Conservation (phyloP, 768 basidiomycete genomes). For the Boletus patriciae region DNA sequence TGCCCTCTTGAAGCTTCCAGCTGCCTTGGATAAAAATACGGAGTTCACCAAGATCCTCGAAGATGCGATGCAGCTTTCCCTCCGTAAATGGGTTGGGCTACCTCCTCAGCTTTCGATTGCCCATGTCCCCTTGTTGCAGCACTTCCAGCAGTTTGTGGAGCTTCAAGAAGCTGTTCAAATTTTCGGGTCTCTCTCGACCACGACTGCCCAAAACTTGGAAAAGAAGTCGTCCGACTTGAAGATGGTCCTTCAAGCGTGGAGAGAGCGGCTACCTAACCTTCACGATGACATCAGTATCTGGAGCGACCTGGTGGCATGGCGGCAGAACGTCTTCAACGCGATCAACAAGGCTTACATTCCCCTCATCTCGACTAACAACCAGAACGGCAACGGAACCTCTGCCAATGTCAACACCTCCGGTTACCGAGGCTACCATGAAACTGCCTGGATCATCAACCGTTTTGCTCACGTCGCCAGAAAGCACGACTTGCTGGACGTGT, state of each 20-base stretch:
- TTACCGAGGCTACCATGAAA: slow-evolving; percentile 97
- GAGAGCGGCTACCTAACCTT: slow-evolving; percentile 91
- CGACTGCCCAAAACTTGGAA: slow-evolving; percentile 86
- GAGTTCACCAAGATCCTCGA: slow-evolving; percentile 90
- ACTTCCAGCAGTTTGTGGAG: slow-evolving; percentile 99
- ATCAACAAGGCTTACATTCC: slow-evolving; percentile 97
- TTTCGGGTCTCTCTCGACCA: slow-evolving; percentile 84
- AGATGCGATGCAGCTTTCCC: slow-evolving; percentile 93
- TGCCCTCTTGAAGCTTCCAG: slow-evolving; percentile 82
- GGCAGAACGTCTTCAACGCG: slow-evolving; percentile 96
- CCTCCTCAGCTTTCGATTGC: slow-evolving; percentile 86
- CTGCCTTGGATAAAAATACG: slow-evolving; percentile 74
- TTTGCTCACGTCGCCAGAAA: slow-evolving; percentile 98
- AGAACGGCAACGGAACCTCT: slow-evolving; percentile 48
- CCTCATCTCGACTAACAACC: slow-evolving; percentile 64
- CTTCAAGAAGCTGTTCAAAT: slow-evolving; percentile 94
- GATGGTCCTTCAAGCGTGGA: slow-evolving; percentile 94
- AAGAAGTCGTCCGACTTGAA: slow-evolving; percentile 95
- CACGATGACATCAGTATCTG: slow-evolving; percentile 98
- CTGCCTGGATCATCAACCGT: slow-evolving; percentile 99
- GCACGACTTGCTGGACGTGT: slow-evolving; percentile 94
- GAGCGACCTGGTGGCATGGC: slow-evolving; percentile 99
- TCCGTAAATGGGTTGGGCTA: slow-evolving; percentile 93
- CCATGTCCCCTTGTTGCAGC: slow-evolving; percentile 91
- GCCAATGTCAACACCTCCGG: slow-evolving; percentile 79